Conservation (phyloP, 2,329 filamentous ascomycete genomes). For the Epichloe gansuensis region DNA sequence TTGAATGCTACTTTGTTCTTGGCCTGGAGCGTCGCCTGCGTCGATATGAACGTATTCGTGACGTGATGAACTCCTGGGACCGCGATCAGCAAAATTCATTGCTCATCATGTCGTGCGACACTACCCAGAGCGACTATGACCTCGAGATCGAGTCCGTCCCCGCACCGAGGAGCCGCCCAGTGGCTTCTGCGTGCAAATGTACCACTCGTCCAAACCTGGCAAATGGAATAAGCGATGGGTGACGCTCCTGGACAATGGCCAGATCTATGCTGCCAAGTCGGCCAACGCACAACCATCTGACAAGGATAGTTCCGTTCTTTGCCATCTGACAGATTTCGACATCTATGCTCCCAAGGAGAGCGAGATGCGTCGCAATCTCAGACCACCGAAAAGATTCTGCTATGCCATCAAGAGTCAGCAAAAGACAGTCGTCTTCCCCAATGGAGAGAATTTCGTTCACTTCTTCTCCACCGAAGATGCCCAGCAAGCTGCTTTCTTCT, state of each 20-base stretch:
- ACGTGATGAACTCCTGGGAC: conserved; percentile 91
- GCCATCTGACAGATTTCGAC: conserved; percentile 85
- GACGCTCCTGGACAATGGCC: conserved; percentile 61
- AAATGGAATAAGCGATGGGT: conserved; percentile 85
- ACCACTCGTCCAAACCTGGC: conserved; percentile 68
- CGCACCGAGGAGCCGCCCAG: conserved; percentile 44
- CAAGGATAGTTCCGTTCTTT: conserved; percentile 60
- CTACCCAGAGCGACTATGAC: conserved; percentile 42
- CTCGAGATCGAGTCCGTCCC: conserved; percentile 53
- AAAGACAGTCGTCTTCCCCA: conserved; percentile 71
- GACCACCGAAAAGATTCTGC: conserved; percentile 73
- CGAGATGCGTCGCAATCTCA: conserved; percentile 57
- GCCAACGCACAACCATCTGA: conserved; percentile 42
- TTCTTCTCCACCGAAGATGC: conserved; percentile 78
- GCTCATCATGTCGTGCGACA: conserved; percentile 49
- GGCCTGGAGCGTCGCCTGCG: conserved; percentile 74
- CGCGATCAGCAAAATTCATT: conserved; percentile 65
- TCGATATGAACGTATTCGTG: conserved; percentile 73
- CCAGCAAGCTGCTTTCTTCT: conserved; percentile 54
- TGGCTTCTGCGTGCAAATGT: conserved; percentile 58
- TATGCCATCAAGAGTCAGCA: conserved; percentile 89
- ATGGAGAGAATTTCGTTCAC: conserved; percentile 78
- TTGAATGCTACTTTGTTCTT: conserved; percentile 64
- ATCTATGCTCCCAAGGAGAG: conserved; percentile 67
- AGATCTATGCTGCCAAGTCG: conserved; percentile 61